These are phyloP conservation scores for Trypanosoma platydactyli DNA, from an alignment of 208 protist genomes.

Conservation along the genomic window DNA sequence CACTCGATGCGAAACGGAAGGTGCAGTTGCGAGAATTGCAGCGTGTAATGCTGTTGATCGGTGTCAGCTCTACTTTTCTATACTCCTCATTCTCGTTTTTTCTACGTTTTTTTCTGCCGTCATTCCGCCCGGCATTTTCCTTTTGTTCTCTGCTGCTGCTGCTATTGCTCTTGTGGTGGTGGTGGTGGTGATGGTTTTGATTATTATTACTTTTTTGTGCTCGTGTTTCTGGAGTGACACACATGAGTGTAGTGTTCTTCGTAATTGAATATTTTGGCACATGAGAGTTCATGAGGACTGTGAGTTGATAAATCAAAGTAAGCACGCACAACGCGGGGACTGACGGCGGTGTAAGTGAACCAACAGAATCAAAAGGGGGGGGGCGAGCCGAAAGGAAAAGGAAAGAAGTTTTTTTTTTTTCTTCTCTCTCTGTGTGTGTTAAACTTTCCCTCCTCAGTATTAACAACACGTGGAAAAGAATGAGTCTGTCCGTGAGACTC, in stretches of 20 bases:
- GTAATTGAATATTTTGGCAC: not conserved
- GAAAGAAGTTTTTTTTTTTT: no score
- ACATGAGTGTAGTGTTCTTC: not conserved
- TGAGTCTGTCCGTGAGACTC: no score
- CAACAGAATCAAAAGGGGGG: no score
- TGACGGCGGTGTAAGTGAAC: no score
- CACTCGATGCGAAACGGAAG: not conserved
- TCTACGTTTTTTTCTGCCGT: not conserved
- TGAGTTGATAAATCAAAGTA: not conserved
- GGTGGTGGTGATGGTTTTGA: no score
- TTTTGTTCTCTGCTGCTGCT: slow-evolving; percentile 15
- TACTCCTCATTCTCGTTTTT: not conserved
- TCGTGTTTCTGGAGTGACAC: not conserved
- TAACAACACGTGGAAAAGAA: no score
- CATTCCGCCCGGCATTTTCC: not conserved
- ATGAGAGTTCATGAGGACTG: not conserved
- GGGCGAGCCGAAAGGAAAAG: no score
- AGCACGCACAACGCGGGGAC: not conserved
- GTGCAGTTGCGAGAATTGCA: not conserved
- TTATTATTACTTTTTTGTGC: not conserved
- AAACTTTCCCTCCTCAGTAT: no score
- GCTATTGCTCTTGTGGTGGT: no score
- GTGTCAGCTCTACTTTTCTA: not conserved
- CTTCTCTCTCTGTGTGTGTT: no score
- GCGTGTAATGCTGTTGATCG: not conserved